Evolutionary conservation across 768 basidiomycete species (phyloP).

Genomic region (Neoboletus brunneissimus): DNA sequence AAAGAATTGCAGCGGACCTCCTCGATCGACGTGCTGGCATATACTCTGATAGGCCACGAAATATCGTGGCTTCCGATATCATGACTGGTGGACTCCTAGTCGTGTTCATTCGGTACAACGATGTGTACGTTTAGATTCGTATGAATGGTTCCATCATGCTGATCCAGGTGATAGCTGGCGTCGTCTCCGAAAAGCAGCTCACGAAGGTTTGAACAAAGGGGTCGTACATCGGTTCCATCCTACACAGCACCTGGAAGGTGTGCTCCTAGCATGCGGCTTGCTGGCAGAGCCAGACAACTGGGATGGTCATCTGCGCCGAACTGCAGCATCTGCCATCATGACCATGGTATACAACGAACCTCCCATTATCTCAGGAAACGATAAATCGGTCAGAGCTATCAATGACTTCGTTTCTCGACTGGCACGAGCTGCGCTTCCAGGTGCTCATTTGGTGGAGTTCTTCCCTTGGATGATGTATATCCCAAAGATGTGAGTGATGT

Average conservation of each 20-base stretch:
- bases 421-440: conserved; percentile 35
- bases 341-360: conserved; percentile 24
- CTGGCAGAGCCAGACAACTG: conserved; percentile 28
- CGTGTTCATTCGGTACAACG: conserved; percentile 18
- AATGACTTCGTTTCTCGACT: conserved; percentile 26
- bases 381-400: conserved; percentile 8
- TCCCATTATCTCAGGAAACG: conserved; percentile 8
- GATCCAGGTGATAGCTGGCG: conserved; percentile 1
- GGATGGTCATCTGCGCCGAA: conserved; percentile 32
- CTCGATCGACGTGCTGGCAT: conserved; percentile 35
- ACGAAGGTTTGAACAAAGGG: conserved; percentile 4
- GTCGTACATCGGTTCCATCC: conserved; percentile 1
- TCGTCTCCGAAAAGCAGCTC: conserved; percentile 9
- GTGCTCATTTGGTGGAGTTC: conserved; percentile 36
- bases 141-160: not conserved
- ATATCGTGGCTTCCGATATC: conserved; percentile 32
- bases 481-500: conserved; percentile 17
- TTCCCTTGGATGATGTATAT: conserved; percentile 35
- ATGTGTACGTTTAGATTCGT: conserved; percentile 1
- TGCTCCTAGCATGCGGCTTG: conserved; percentile 18
- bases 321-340: conserved; percentile 29
- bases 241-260: conserved; percentile 5
- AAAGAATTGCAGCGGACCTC: conserved; percentile 35
- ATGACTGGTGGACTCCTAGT: conserved; percentile 31
- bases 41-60: conserved; percentile 33